A percentile compares a stretch with the other conserved stretches of the same genome.
phyloP scores from a whole-genome alignment of 2,329 filamentous ascomycete species.

The Aspergillus intermedius region DNA sequence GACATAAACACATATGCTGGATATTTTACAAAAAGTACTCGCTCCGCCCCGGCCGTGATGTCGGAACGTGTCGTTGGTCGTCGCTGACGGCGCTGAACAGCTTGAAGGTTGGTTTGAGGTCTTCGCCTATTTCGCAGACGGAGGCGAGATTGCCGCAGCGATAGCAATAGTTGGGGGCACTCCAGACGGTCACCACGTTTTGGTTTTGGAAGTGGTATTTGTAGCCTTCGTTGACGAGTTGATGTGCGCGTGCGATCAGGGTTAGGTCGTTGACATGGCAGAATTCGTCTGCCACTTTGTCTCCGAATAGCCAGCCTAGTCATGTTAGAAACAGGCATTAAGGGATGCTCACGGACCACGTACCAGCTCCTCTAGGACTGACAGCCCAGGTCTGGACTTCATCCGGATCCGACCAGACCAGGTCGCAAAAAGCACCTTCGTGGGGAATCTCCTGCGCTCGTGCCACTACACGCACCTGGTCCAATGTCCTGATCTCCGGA shows the following conservation, averaged over 20 bases:
- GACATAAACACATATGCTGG: neutral
- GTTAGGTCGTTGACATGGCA: conserved; percentile 69
- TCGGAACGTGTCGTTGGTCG: conserved; percentile 41
- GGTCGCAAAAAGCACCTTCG: conserved; percentile 69
- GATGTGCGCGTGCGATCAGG: conserved; percentile 66
- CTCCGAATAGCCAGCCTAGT: conserved; percentile 56
- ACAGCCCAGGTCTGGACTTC: conserved; percentile 65
- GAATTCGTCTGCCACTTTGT: conserved; percentile 69
- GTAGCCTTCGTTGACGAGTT: conserved; percentile 71
- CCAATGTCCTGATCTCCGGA: conserved; percentile 66
- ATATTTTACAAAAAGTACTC: conserved; percentile 43
- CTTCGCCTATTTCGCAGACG: conserved; percentile 84
- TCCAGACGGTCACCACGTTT: conserved; percentile 78
- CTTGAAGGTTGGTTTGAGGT: conserved; percentile 81
- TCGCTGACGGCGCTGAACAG: conserved; percentile 43
- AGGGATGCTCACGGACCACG: conserved; percentile 13
- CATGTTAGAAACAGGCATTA: neutral
- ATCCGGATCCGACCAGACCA: conserved; percentile 71
- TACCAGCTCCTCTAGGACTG: conserved; percentile 60
- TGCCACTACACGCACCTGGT: conserved; percentile 68
- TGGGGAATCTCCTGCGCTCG: conserved; percentile 70
- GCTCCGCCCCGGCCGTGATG: conserved; percentile 39
- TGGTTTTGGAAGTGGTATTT: conserved; percentile 94
- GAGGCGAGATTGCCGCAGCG: conserved; percentile 85
- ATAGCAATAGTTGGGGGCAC: conserved; percentile 92